Conservation (phyloP, 805 yeast species). For the Saccharomycopsis olivae region DNA sequence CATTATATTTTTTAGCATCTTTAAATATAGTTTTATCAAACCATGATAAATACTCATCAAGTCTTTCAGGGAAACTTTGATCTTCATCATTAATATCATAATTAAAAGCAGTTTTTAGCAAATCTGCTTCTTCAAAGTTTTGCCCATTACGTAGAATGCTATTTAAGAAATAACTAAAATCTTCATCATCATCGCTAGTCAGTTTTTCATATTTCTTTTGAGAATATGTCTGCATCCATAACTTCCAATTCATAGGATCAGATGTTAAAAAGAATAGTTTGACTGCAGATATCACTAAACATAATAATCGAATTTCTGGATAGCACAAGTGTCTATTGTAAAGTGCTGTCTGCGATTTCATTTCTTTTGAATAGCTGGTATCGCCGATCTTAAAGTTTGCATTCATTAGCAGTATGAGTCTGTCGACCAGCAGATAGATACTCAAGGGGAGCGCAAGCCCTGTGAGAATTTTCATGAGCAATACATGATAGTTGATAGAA, state of each 20-base stretch:
- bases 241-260: constrained; percentile 5
- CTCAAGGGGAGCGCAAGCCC: background rate
- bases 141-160: constrained; percentile 21
- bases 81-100: constrained; percentile 19
- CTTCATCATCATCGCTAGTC: constrained; percentile 23
- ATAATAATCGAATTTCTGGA: constrained; percentile 20
- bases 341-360: background rate
- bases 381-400: no score
- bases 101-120: constrained; percentile 13
- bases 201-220: background rate
- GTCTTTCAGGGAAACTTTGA: constrained; percentile 36
- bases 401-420: background rate
- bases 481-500: background rate
- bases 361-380: no score
- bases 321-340: background rate
- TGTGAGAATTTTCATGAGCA: background rate
- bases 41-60: constrained; percentile 40
- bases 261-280: constrained; percentile 21
- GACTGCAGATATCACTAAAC: constrained; percentile 15
- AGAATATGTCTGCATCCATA: constrained; percentile 17
- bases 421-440: background rate
- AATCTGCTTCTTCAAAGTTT: constrained; percentile 15
- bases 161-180: constrained; percentile 19
- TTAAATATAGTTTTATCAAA: constrained; percentile 28
- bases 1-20: constrained; percentile 23